Base-by-base conservation (phyloP, 1,284 basidiomycete genomes). In the Sparassis latifolia region DNA sequence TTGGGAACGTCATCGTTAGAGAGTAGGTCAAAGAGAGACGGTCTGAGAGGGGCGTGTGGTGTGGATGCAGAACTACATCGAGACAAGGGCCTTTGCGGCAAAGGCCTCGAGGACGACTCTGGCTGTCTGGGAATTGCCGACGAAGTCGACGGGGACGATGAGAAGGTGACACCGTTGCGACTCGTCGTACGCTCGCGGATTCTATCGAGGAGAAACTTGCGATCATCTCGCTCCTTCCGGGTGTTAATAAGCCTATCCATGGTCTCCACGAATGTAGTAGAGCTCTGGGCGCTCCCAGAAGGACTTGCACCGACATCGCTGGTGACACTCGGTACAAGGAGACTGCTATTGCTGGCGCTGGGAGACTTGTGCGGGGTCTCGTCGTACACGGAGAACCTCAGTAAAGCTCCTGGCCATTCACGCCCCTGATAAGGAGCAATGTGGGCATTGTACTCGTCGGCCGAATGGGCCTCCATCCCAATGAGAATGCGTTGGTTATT, bases 331-430 rank as follows among this genome's bases (percentile, higher is more conserved):
- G 47, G 45, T 28, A 33, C 45, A 40, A 53, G 41, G 29, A 45
- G 41, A 20, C 42, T 50, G 10, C 48, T 44, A n/a, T 32, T 45
- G 29, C 52, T 39, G 54, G 54, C 48, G 32, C 52, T 57, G 7
- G 73, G 67, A 2, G 62, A 59, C 56, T 73, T 71, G 62, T 71
- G 70, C 6, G 72, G 68, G 2, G 69, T 71, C 55, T 71, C 76
- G 54, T 86, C 83, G 48, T 71, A 69, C 29, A 89, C 71, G 12
- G 73, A 73, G 67, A 89, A 84, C 61, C 78, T 77, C 45, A 89
- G 69, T 46, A 83, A 63, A 42, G 80, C 77, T 57, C 77, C 79
- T 10, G 73, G 67, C 75, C 76, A 85, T 20, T 63, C 56, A 52
- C 75, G 74, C 45, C 72, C 70, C 33, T 66, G 70, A 64, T 79